Conservation (phyloP, 352 stramenopile species). For the Albugo laibachii region DNA sequence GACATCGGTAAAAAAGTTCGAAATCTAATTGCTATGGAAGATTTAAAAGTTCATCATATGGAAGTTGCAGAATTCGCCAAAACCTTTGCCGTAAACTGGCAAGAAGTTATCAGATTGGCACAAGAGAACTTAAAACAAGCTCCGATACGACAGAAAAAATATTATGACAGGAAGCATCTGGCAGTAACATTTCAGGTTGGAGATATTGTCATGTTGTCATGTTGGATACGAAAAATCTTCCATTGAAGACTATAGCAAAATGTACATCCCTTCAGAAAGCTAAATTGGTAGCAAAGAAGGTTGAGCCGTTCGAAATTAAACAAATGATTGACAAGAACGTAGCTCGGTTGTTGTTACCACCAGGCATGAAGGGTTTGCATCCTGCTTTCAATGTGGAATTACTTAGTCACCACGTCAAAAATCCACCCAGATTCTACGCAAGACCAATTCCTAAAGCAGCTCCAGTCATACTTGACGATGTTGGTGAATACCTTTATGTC, state of each 20-base stretch:
- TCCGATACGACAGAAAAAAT: neutral
- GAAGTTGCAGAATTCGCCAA: neutral
- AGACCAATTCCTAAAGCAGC: constrained; percentile 1
- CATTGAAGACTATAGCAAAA: neutral
- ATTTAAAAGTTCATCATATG: neutral
- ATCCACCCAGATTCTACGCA: neutral
- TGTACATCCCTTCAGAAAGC: too few relatives aligned
- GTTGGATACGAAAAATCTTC: neutral
- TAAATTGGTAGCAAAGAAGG: constrained; percentile 3
- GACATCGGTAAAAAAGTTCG: neutral
- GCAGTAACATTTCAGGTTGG: neutral
- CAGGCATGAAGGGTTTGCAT: constrained; percentile 1
- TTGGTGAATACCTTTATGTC: neutral
- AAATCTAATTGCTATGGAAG: neutral
- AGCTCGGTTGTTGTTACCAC: constrained; percentile 3
- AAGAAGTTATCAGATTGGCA: neutral
- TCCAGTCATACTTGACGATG: neutral
- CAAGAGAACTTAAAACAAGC: neutral
- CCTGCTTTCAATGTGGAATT: constrained; percentile 6
- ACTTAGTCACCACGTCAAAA: neutral
- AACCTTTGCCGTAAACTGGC: neutral
- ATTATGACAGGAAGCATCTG: neutral
- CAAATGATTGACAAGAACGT: constrained; percentile 8
- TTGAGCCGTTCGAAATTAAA: constrained; percentile 7
- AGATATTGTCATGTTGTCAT: neutral